These are phyloP conservation scores for Teunomyces gatunensis DNA, from an alignment of 805 yeast species.

Conservation along the genomic window DNA sequence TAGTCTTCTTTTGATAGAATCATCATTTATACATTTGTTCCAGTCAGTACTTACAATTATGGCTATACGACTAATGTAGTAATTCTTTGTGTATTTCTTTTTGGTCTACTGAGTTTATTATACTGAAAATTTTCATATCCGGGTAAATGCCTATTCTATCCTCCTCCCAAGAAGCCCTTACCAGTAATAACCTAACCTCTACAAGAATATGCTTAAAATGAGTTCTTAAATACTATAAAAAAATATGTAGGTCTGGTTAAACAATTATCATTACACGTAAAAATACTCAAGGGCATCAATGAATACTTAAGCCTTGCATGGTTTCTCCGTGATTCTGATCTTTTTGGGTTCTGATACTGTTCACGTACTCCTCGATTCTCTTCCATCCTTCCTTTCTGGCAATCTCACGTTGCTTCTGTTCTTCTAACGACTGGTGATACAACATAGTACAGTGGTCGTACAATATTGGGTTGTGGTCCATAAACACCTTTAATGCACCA, in stretches of 20 bases:
- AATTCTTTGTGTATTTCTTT: not conserved
- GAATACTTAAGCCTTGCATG: constrained; percentile 4
- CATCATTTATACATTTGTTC: constrained; percentile 10
- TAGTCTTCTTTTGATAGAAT: constrained; percentile 12
- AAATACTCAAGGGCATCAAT: not conserved
- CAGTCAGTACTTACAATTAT: not conserved
- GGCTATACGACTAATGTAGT: not conserved
- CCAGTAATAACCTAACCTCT: too few species aligned
- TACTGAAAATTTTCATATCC: constrained; percentile 3
- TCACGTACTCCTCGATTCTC: constrained; percentile 60
- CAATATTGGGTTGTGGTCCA: constrained; percentile 87
- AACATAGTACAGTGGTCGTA: constrained; percentile 91
- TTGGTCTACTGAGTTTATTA: not conserved
- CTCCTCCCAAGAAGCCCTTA: too few species aligned
- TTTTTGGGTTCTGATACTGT: constrained; percentile 16
- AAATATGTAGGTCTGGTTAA: constrained; percentile 1
- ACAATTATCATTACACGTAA: not conserved
- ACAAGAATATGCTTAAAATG: not conserved
- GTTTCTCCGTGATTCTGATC: constrained; percentile 1
- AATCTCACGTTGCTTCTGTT: constrained; percentile 61
- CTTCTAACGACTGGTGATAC: constrained; percentile 76
- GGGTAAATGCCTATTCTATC: not conserved
- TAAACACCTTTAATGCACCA: constrained; percentile 84
- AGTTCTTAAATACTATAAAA: not conserved
- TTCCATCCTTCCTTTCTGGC: constrained; percentile 71